Conservation (phyloP, 345 rosid species). For the Nasturtium officinale region DNA sequence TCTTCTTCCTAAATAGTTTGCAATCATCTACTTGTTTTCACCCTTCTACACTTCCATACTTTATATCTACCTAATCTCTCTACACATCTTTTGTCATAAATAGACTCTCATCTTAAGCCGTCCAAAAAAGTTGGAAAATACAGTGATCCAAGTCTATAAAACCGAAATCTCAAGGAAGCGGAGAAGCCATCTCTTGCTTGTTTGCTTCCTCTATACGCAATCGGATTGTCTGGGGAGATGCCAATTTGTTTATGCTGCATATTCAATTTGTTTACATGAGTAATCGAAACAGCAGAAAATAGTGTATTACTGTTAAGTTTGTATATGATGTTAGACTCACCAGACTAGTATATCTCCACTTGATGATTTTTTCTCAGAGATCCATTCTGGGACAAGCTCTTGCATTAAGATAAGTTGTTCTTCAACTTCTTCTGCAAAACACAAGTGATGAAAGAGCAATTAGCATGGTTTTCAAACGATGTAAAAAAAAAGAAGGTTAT, state of each 20-base stretch:
- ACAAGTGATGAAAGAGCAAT: background rate
- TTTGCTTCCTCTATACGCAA: slow-evolving; percentile 54
- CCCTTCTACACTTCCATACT: background rate
- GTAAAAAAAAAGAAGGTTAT: background rate
- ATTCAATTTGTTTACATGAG: slow-evolving; percentile 3
- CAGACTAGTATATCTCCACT: slow-evolving; percentile 70
- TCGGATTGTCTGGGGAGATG: slow-evolving; percentile 54
- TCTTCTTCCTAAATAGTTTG: background rate
- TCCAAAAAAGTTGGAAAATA: background rate
- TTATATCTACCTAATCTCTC: slow-evolving; percentile 11
- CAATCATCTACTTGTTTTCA: background rate
- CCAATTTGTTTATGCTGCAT: slow-evolving; percentile 66
- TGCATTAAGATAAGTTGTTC: slow-evolving; percentile 70
- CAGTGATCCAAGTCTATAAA: background rate
- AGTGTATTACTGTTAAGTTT: background rate
- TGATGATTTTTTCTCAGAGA: slow-evolving; percentile 64
- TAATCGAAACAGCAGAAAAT: background rate
- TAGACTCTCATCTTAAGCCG: background rate
- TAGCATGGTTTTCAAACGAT: background rate
- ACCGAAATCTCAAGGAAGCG: slow-evolving; percentile 1
- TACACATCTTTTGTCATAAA: background rate
- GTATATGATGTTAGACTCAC: slow-evolving; percentile 46
- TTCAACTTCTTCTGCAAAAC: slow-evolving; percentile 68
- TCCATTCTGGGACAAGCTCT: slow-evolving; percentile 89
- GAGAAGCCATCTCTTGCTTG: slow-evolving; percentile 36